A percentile compares a stretch with the other conserved stretches of the same genome.
Conservation (phyloP, 2,329 filamentous ascomycete species). For the Aureobasidium sp. region DNA sequence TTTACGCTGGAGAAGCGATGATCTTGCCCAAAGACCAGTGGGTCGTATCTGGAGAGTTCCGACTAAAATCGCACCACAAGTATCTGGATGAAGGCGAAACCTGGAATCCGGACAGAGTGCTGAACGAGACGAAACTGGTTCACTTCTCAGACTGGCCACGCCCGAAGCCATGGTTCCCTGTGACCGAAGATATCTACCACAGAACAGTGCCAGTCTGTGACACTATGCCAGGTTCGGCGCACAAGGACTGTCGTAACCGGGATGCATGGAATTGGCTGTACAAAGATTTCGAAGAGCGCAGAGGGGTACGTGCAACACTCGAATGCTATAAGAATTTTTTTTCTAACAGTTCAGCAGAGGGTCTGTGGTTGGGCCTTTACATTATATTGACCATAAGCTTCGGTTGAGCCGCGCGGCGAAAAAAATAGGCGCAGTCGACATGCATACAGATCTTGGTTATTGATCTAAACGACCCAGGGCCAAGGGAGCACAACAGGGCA, state of each 20-base stretch:
- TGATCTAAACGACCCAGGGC: neutral
- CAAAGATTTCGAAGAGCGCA: slow-evolving; percentile 24
- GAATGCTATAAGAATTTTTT: neutral
- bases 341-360: neutral
- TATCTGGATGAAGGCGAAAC: slow-evolving; percentile 40
- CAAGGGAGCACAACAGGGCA: neutral
- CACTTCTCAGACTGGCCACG: slow-evolving; percentile 68
- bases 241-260: slow-evolving; percentile 22
- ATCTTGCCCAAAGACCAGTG: slow-evolving; percentile 59
- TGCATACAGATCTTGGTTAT: neutral
- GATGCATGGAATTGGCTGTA: slow-evolving; percentile 25
- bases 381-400: neutral
- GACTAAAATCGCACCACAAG: slow-evolving; percentile 43
- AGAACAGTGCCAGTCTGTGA: slow-evolving; percentile 37
- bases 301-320: slow-evolving; percentile 2
- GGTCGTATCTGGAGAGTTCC: slow-evolving; percentile 58
- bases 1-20: slow-evolving; percentile 52
- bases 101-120: slow-evolving; percentile 53
- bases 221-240: slow-evolving; percentile 2
- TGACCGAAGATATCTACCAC: slow-evolving; percentile 29
- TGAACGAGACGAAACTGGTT: slow-evolving; percentile 57
- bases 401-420: neutral
- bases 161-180: slow-evolving; percentile 56
- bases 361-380: slow-evolving; percentile 9
- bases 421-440: neutral